phyloP scores from a whole-genome alignment of 441 rosid genomes.

The Macaranga tanarius region DNA sequence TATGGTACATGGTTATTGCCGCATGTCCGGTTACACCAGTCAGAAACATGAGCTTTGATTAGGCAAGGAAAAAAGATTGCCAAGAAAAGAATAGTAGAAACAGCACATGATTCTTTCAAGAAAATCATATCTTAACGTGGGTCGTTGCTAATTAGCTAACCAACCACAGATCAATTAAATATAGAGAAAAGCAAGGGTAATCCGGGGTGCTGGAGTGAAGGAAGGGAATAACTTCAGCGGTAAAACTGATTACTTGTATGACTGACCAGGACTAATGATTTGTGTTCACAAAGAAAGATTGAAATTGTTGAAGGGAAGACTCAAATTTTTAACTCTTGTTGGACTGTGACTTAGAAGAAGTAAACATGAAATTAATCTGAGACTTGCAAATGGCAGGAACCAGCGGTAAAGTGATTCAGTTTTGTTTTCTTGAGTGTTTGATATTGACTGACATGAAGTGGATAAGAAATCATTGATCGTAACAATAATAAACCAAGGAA shows the following conservation, averaged over 20 bases:
- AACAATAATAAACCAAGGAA: neutral
- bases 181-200: too few species aligned
- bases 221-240: neutral
- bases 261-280: too few species aligned
- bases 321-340: too few species aligned
- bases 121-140: constrained; percentile 18
- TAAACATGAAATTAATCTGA: neutral
- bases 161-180: neutral
- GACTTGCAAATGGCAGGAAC: neutral
- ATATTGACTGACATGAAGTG: neutral
- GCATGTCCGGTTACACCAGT: constrained; percentile 41
- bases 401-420: neutral
- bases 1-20: constrained; percentile 33
- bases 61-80: constrained; percentile 7
- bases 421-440: neutral
- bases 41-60: constrained; percentile 18
- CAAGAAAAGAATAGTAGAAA: constrained; percentile 12
- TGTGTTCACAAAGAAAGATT: neutral
- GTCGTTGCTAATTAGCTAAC: neutral
- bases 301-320: neutral
- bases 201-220: too few species aligned
- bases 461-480: neutral
- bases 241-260: neutral
- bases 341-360: neutral
- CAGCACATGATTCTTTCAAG: neutral